Evolutionary conservation across 176 grass and related monocot species (phyloP), one percentile per base, ranked within the genome.

Genomic region (Avena sativa): DNA sequence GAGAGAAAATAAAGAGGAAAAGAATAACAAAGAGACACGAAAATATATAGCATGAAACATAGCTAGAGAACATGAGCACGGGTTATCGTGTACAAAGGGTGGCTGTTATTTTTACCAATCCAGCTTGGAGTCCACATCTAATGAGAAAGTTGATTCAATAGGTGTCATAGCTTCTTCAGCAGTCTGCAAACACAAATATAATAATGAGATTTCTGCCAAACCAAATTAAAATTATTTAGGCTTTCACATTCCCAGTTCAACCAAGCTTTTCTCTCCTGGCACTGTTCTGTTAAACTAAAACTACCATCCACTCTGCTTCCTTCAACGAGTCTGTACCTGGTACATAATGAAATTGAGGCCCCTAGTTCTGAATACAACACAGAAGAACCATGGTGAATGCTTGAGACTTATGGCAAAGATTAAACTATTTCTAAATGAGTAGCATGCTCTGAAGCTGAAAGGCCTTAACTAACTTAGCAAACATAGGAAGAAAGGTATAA

Each of bases 131-230:
- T 99, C 93, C 79, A 99, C 97, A 84, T 97, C 97, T 84, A 99
- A 88, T 49, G 97, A 99, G 79, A 99, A 99, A 81, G 97, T 99
- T 81, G 97, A 99, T 64, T 99, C 97, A 72, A 99, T 99, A 89
- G 97, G 97, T 83, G 97, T 99, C 94, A 99, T 99, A 89, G 97
- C 97, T 32, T 92, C 94, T 84, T 94, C 85, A 53, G 97, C 97
- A 90, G 97, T 99, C 97, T 99, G 94, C 81, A 87, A 23, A 89
- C 56, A 91, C 40, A 85, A 16, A 71, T 14, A 63, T 19, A 64
- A 74, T 46, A 61, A 56, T 86, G 60, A 93, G 40, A 69, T 81
- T 83, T 61, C 12, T 57, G 65, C 52, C n/a, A 7, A 65, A 79
- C 38, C 21, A 84, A 64, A 62, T 26, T 74, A 30, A 71, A 75